Percentiles rank a stretch among this genome's conserved stretches.
phyloP scores from a whole-genome alignment of 139 green algal genomes.

The Microglena sp. region DNA sequence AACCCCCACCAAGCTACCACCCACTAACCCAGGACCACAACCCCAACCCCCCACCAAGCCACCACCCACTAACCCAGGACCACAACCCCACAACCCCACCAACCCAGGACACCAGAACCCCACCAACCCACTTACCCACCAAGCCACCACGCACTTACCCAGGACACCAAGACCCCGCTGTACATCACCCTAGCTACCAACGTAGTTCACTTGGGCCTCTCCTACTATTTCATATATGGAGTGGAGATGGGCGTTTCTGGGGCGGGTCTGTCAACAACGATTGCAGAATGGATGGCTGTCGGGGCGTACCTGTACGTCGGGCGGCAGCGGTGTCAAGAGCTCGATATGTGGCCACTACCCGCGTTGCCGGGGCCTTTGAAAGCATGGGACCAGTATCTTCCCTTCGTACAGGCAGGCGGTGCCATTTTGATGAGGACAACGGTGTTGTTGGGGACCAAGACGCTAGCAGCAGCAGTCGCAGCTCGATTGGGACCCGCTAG shows the following conservation, averaged over 20 bases:
- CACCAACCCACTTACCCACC: too few relatives aligned
- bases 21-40: too few relatives aligned
- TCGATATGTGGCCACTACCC: constrained; percentile 14
- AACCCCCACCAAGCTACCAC: too few relatives aligned
- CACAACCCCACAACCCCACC: too few relatives aligned
- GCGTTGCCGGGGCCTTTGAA: background rate
- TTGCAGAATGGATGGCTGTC: constrained; percentile 12
- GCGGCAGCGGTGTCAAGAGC: constrained; percentile 11
- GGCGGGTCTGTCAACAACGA: constrained; percentile 24
- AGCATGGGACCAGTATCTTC: constrained; percentile 5
- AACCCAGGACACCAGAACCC: too few relatives aligned
- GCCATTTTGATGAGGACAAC: constrained; percentile 56
- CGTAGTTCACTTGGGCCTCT: constrained; percentile 45
- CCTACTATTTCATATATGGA: constrained; percentile 4
- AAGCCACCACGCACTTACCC: too few relatives aligned
- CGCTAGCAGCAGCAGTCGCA: constrained; percentile 48
- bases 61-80: too few relatives aligned
- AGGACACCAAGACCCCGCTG: constrained; percentile 61
- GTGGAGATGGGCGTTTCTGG: constrained; percentile 21
- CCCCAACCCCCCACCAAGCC: too few relatives aligned
- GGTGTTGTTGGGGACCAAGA: constrained; percentile 61
- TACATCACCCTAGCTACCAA: constrained; percentile 49
- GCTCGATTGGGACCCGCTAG: constrained; percentile 45
- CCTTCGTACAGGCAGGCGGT: constrained; percentile 33
- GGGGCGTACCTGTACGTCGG: constrained; percentile 34